A percentile compares a stretch with the other conserved stretches of the same genome.
These are phyloP conservation scores for Arabidopsis suecica DNA, from an alignment of 345 rosid genomes.

Conservation along the genomic window DNA sequence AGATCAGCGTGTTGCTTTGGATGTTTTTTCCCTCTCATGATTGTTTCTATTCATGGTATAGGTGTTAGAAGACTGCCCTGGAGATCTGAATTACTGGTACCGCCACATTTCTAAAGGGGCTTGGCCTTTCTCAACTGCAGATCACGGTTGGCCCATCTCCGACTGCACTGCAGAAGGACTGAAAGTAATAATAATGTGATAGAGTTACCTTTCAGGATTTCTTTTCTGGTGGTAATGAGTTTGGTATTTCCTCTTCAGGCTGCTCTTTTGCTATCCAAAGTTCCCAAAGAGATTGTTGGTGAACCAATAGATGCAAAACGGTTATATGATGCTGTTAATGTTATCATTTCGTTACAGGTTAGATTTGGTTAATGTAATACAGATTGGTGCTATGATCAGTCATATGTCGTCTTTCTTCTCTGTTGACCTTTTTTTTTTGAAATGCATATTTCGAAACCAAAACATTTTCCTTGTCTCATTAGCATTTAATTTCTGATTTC, in stretches of 20 bases:
- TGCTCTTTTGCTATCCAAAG: conserved; percentile 69
- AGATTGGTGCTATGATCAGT: conserved; percentile 9
- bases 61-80: conserved; percentile 87
- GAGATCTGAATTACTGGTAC: conserved; percentile 80
- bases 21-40: conserved; percentile 1
- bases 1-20: conserved; percentile 28
- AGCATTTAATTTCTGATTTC: conserved; percentile 38
- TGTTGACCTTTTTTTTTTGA: conserved; percentile 11
- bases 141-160: conserved; percentile 98
- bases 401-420: not conserved
- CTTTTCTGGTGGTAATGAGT: conserved; percentile 35
- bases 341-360: conserved; percentile 90
- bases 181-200: conserved; percentile 58
- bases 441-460: conserved; percentile 21
- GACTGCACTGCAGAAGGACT: conserved; percentile 96
- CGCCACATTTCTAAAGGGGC: conserved; percentile 99
- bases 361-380: conserved; percentile 24
- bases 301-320: conserved; percentile 65
- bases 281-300: conserved; percentile 79
- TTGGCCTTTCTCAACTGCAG: conserved; percentile 97
- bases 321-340: conserved; percentile 85
- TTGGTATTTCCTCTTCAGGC: conserved; percentile 57
- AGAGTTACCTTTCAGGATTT: conserved; percentile 6
- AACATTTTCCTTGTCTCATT: conserved; percentile 20
- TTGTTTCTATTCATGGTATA: conserved; percentile 43